Conservation (phyloP, 495 filamentous ascomycete species). For the Penicillium desertorum region DNA sequence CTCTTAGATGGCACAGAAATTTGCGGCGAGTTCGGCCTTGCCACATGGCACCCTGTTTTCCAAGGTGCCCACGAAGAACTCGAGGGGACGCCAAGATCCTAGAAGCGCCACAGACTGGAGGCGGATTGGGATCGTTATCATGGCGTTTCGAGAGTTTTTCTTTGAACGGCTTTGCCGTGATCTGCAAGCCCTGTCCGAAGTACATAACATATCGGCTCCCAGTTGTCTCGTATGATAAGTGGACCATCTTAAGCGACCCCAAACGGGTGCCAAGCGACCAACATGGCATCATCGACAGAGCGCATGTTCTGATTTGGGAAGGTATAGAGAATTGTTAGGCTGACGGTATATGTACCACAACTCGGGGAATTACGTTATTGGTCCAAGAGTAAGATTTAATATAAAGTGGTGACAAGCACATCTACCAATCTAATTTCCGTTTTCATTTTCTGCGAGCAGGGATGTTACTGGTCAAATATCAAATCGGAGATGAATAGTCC, state of each 20-base stretch:
- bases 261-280: neutral
- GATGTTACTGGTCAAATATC: neutral
- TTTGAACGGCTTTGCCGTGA: conserved; percentile 1
- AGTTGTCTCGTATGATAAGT: neutral
- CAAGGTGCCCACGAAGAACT: too few relatives aligned
- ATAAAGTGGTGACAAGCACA: neutral
- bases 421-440: neutral
- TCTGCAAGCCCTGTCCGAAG: neutral
- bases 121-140: neutral
- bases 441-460: neutral
- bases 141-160: neutral
- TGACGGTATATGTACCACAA: neutral
- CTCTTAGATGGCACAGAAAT: neutral
- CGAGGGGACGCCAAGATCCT: too few relatives aligned
- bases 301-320: neutral
- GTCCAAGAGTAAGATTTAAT: neutral
- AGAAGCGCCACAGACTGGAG: neutral
- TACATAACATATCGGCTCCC: neutral
- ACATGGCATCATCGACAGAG: neutral
- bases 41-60: neutral
- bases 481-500: neutral
- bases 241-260: neutral
- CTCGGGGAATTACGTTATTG: neutral
- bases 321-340: neutral
- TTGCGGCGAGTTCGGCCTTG: neutral